Evolutionary conservation across 495 filamentous ascomycete species (phyloP), one percentile per base, ranked within the genome.

Genomic region (Xylaria bambusicola): DNA sequence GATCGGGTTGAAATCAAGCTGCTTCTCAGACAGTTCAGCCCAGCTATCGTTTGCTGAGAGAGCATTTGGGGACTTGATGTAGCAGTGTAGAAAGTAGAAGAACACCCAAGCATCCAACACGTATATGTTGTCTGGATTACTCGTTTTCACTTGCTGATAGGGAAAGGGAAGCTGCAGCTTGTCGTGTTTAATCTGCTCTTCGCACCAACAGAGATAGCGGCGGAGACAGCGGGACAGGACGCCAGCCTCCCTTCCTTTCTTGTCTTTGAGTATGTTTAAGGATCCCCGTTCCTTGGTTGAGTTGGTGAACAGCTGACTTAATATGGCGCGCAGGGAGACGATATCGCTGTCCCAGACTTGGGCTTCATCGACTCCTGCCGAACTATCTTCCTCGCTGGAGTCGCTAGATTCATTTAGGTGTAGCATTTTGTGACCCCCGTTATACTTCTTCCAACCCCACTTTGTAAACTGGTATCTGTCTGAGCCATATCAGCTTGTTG

Each of bases 21-120:
- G 7, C 1, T 26, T 2, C 31, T 38, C 24, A 26, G 46, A 31
- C 15, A 27, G 2, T 6, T 24, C 15, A 18, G 45, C 46, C 60
- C 60, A 62, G 52, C 17, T 31, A 27, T 35, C n/a, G 2, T 23
- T 29, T 6, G 35, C 40, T 2, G 40, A 1, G 8, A n/a, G 23
- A 17, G 55, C 8, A 3, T 6, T 24, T 6, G 29, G 9, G 7
- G 38, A 42, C 2, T 5, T n/a, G 29, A 54, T 45, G 36, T 52
- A 63, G 3, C 51, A 31, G 17, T 63, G 33, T 1, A 63, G 35
- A 10, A 59, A 17, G 24, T 63, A 59, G 20, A 51, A 26, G 48
- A 63, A 63, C n/a, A 63, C 40, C 13, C 23, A 26, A 13, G 31
- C 44, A 10, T 50, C 47, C 2, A 44, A 27, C 18, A 4, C 41